phyloP scores from a whole-genome alignment of 2,329 filamentous ascomycete genomes.

The Neopestalotiopsis sp. region DNA sequence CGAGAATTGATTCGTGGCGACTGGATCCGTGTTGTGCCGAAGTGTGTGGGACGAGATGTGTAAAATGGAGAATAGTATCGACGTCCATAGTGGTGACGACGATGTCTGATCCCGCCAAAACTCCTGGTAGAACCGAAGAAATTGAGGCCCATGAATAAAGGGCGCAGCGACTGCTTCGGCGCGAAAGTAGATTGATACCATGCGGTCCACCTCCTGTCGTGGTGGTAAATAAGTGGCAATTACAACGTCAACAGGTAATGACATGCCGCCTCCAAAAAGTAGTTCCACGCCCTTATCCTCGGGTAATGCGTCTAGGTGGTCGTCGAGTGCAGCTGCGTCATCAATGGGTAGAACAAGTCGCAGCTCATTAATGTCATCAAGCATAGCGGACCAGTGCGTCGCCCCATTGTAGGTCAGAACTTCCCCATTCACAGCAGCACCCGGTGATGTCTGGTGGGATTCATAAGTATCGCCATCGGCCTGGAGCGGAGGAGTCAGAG shows the following conservation, averaged over 20 bases:
- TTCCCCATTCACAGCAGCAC: background rate
- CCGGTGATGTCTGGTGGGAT: background rate
- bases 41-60: slow-evolving; percentile 8
- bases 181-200: slow-evolving; percentile 12
- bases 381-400: slow-evolving; percentile 17
- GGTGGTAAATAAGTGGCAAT: slow-evolving; percentile 2
- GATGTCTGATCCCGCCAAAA: slow-evolving; percentile 3
- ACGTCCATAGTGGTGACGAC: slow-evolving; percentile 4
- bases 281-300: slow-evolving; percentile 2
- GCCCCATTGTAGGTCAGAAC: slow-evolving; percentile 7
- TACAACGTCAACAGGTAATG: slow-evolving; percentile 3
- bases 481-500: background rate
- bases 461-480: background rate
- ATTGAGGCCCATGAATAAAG: slow-evolving; percentile 14
- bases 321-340: background rate
- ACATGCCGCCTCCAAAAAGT: background rate
- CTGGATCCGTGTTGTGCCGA: background rate
- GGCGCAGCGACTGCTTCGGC: slow-evolving; percentile 10
- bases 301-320: background rate
- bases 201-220: slow-evolving; percentile 12
- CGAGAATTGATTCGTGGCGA: slow-evolving; percentile 3
- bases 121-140: background rate
- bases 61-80: slow-evolving; percentile 14
- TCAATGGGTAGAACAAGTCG: background rate
- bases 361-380: slow-evolving; percentile 12